Conservation (phyloP, 495 filamentous ascomycete genomes). For the Polyplosphaeria fusca region DNA sequence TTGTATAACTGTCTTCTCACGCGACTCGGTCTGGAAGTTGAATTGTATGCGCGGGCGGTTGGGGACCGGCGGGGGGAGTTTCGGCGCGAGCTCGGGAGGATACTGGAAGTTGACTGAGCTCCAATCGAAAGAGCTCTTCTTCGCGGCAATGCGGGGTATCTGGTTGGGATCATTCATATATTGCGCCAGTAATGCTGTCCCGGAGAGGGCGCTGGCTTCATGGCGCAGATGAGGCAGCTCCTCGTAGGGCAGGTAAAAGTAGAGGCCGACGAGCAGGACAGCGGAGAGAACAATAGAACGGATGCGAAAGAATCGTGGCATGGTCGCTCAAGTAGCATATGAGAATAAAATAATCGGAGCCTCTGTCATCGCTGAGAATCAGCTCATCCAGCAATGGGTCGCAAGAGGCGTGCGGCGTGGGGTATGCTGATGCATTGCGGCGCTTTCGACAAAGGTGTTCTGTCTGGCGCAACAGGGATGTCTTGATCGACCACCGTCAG, state of each 20-base stretch:
- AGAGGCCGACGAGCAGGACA: constrained; percentile 12
- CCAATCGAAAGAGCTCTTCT: constrained; percentile 18
- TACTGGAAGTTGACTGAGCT: constrained; percentile 16
- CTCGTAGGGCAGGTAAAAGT: constrained; percentile 16
- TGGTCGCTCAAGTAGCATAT: constrained; percentile 4
- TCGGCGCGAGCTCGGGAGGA: constrained; percentile 5
- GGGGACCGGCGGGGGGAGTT: constrained; percentile 10
- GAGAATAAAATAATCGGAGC: background rate
- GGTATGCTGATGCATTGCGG: background rate
- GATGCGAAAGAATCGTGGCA: constrained; percentile 12
- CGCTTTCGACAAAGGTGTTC: background rate
- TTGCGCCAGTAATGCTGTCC: constrained; percentile 5
- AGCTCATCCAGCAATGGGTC: background rate
- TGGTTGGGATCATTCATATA: constrained; percentile 23
- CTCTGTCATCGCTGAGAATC: background rate
- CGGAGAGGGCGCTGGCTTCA: no score
- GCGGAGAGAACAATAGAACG: constrained; percentile 11
- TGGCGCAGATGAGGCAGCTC: no score
- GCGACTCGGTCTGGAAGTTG: constrained; percentile 29
- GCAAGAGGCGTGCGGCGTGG: background rate
- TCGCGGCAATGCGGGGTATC: constrained; percentile 12
- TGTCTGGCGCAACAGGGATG: background rate
- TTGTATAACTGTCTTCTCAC: constrained; percentile 5
- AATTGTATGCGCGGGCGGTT: constrained; percentile 30
- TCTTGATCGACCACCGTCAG: no score